phyloP scores from a whole-genome alignment of 352 stramenopile species.

The Pythium phragmitis region DNA sequence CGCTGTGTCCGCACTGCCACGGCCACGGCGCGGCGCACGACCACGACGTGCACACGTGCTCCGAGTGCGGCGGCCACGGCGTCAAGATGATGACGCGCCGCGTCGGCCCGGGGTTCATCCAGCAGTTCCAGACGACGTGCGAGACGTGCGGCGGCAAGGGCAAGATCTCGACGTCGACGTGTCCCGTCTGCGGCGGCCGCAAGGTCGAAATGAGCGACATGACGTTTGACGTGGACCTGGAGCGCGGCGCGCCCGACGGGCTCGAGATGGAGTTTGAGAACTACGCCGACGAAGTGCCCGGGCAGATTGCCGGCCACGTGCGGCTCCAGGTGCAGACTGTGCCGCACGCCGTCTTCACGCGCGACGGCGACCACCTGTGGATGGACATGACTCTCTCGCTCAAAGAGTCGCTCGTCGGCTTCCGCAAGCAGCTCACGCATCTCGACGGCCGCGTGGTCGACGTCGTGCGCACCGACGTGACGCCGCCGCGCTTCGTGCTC shows the following conservation, averaged over 20 bases:
- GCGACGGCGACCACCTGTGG: conserved; percentile 94
- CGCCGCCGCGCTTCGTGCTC: conserved; percentile 90
- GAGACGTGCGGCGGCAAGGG: conserved; percentile 93
- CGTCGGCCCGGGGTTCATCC: conserved; percentile 79
- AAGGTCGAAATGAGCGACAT: conserved; percentile 94
- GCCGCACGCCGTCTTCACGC: conserved; percentile 86
- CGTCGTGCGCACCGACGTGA: conserved; percentile 87
- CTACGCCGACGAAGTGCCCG: conserved; percentile 87
- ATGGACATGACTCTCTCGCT: conserved; percentile 95
- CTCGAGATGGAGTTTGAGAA: conserved; percentile 94
- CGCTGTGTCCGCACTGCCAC: conserved; percentile 94
- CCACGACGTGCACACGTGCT: conserved; percentile 87
- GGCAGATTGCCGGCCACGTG: conserved; percentile 91
- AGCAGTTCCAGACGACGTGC: conserved; percentile 87
- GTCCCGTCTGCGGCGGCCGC: conserved; percentile 80
- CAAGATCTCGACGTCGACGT: conserved; percentile 90
- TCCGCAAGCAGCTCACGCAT: conserved; percentile 90
- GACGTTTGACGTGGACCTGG: conserved; percentile 94
- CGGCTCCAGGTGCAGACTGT: conserved; percentile 90
- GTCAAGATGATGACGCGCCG: conserved; percentile 87
- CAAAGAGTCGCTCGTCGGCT: conserved; percentile 94
- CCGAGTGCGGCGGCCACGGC: conserved; percentile 93
- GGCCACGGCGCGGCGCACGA: conserved; percentile 88
- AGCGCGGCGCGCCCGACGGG: conserved; percentile 92
- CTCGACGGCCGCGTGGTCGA: conserved; percentile 92